phyloP scores from a whole-genome alignment of 2,329 filamentous ascomycete species.

The Thielaviopsis populi region DNA sequence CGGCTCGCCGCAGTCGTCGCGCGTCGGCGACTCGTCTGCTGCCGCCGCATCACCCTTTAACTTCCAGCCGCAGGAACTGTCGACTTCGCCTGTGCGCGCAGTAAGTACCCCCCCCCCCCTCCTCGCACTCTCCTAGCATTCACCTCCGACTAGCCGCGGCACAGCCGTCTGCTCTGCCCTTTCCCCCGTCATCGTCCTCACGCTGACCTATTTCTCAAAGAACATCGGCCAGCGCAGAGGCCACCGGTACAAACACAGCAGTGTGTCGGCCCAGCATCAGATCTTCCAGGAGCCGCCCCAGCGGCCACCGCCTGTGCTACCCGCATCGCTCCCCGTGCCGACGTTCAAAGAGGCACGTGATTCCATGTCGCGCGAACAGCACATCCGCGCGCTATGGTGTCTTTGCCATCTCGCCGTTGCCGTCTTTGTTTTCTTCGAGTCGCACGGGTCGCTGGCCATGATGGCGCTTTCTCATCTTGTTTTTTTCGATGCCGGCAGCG shows the following conservation, averaged over 20 bases:
- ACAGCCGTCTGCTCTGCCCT: not conserved
- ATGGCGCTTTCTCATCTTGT: conserved; percentile 86
- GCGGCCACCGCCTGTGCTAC: conserved; percentile 72
- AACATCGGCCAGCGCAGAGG: conserved; percentile 83
- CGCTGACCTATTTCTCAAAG: conserved; percentile 29
- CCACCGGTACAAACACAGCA: conserved; percentile 96
- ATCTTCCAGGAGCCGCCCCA: conserved; percentile 88
- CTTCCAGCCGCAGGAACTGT: conserved; percentile 71
- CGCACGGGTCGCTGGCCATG: conserved; percentile 73
- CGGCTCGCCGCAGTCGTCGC: not conserved
- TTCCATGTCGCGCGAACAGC: conserved; percentile 82
- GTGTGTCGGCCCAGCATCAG: conserved; percentile 73
- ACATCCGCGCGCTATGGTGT: conserved; percentile 72
- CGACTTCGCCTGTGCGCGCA: conserved; percentile 61
- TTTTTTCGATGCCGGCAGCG: conserved; percentile 88
- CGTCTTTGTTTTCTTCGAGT: conserved; percentile 70
- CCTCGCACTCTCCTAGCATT: too few species aligned
- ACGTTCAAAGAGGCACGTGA: conserved; percentile 76
- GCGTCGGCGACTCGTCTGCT: not conserved
- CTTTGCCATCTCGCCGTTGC: conserved; percentile 74
- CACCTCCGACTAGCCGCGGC: not conserved
- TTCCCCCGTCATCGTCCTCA: not conserved
- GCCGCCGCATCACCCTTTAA: conserved; percentile 61
- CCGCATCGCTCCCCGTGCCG: conserved; percentile 80
- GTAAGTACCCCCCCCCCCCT: conserved; percentile 35